These are phyloP conservation scores for Aspergillus ostianus DNA, from an alignment of 495 filamentous ascomycete species.

Conservation along the genomic window DNA sequence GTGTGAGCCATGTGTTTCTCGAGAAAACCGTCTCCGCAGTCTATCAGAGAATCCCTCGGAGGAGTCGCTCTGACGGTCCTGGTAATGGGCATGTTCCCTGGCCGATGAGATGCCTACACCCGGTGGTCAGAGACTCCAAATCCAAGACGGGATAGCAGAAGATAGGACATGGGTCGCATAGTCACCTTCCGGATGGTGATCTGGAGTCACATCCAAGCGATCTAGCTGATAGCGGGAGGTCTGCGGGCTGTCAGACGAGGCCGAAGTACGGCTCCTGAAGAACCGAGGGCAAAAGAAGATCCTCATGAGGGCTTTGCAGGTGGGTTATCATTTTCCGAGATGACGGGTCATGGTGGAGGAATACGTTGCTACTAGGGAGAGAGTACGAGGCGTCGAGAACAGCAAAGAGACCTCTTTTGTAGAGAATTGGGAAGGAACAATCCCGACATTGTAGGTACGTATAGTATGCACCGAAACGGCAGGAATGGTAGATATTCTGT, in stretches of 20 bases:
- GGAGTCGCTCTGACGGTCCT: constrained; percentile 10
- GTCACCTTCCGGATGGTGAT: constrained; percentile 14
- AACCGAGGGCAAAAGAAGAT: background rate
- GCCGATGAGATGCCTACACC: constrained; percentile 13
- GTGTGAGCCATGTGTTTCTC: constrained; percentile 22
- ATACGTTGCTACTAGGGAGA: background rate
- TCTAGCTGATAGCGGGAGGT: background rate
- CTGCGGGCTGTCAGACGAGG: background rate
- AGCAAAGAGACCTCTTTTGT: background rate
- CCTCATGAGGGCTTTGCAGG: background rate
- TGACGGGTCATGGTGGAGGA: background rate
- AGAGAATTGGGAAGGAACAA: background rate
- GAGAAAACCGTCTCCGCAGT: constrained; percentile 38
- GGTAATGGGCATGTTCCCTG: constrained; percentile 5
- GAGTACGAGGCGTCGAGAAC: background rate
- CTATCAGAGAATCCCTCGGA: constrained; percentile 28
- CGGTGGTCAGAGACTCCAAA: constrained; percentile 1
- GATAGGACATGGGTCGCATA: background rate
- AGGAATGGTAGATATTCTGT: background rate
- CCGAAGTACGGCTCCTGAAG: background rate
- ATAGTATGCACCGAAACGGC: background rate
- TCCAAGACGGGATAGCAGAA: background rate
- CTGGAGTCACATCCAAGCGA: background rate
- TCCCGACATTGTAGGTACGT: background rate
- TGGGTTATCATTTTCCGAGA: background rate